A percentile compares a stretch with the other conserved stretches of the same genome.
Evolutionary conservation across 352 stramenopile genomes (phyloP).

Genomic region (Phytophthora constricta): DNA sequence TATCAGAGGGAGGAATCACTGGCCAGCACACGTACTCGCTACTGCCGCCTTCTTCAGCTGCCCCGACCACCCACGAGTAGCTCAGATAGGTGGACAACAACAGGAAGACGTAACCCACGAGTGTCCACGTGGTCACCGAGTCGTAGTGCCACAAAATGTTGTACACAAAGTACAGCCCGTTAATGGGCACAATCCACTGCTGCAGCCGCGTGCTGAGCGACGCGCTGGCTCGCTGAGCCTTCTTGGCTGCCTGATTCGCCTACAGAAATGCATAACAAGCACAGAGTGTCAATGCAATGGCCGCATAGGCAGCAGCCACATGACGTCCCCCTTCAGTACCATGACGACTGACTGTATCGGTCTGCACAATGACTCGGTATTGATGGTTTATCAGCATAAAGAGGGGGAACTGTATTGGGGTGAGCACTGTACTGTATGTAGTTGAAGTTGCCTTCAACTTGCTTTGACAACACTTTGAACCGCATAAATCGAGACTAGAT

Average conservation of each 20-base stretch:
- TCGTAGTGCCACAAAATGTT: constrained; percentile 77
- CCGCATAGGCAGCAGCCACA: too few species aligned
- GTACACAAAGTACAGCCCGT: constrained; percentile 82
- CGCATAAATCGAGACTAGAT: too few species aligned
- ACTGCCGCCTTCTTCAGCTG: constrained; percentile 74
- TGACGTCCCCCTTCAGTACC: too few species aligned
- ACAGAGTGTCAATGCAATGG: too few species aligned
- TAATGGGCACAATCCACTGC: constrained; percentile 83
- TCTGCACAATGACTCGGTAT: too few species aligned
- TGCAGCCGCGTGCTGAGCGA: constrained; percentile 77
- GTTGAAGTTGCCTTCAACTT: too few species aligned
- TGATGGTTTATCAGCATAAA: too few species aligned
- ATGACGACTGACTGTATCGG: too few species aligned
- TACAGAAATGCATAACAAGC: constrained; percentile 36
- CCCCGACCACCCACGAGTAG: constrained; percentile 83
- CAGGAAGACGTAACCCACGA: constrained; percentile 74
- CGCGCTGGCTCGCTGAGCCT: constrained; percentile 71
- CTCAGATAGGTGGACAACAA: constrained; percentile 72
- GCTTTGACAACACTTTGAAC: too few species aligned
- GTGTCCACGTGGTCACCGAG: constrained; percentile 73
- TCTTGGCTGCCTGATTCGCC: constrained; percentile 89
- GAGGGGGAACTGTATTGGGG: too few species aligned
- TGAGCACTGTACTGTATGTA: too few species aligned
- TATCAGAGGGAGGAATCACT: constrained; percentile 14
- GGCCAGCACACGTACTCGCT: constrained; percentile 63